Evolutionary conservation across 2,329 filamentous ascomycete species (phyloP).

Genomic region (Penicillium sp.): DNA sequence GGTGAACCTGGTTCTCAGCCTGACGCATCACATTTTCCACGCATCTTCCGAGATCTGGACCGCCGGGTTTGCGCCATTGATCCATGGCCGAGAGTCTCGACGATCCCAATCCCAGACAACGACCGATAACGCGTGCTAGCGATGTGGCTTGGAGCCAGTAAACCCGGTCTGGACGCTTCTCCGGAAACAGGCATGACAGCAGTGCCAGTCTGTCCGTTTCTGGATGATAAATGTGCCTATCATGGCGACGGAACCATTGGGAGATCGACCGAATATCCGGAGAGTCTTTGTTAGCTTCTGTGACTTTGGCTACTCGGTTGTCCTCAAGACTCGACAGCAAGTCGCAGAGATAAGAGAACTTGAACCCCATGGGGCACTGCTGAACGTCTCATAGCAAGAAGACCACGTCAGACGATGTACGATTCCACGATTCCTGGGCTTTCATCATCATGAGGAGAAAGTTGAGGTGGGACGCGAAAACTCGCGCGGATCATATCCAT

Average conservation of each 20-base stretch:
- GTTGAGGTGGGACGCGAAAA: slow-evolving; percentile 9
- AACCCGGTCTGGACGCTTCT: slow-evolving; percentile 74
- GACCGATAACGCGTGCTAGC: slow-evolving; percentile 68
- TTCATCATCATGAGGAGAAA: neutral
- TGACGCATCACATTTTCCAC: slow-evolving; percentile 64
- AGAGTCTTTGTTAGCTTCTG: slow-evolving; percentile 29
- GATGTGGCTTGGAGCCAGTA: slow-evolving; percentile 66
- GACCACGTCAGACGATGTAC: neutral
- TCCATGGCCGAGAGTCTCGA: slow-evolving; percentile 64
- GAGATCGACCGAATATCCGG: slow-evolving; percentile 51
- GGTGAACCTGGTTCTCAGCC: slow-evolving; percentile 53
- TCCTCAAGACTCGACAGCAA: slow-evolving; percentile 69
- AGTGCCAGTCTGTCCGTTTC: slow-evolving; percentile 64
- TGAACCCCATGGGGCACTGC: slow-evolving; percentile 42
- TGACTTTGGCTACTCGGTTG: slow-evolving; percentile 41
- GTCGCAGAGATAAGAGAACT: slow-evolving; percentile 71
- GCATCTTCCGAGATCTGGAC: slow-evolving; percentile 70
- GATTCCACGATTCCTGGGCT: neutral
- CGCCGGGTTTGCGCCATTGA: slow-evolving; percentile 61
- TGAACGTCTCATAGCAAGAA: neutral
- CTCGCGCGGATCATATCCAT: slow-evolving; percentile 25
- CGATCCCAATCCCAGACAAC: slow-evolving; percentile 65
- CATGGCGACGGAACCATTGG: slow-evolving; percentile 71
- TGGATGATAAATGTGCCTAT: slow-evolving; percentile 57
- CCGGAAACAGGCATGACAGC: slow-evolving; percentile 74